These are phyloP conservation scores for Rhododendron henanense DNA, from an alignment of 148 eudicot species.

Conservation along the genomic window DNA sequence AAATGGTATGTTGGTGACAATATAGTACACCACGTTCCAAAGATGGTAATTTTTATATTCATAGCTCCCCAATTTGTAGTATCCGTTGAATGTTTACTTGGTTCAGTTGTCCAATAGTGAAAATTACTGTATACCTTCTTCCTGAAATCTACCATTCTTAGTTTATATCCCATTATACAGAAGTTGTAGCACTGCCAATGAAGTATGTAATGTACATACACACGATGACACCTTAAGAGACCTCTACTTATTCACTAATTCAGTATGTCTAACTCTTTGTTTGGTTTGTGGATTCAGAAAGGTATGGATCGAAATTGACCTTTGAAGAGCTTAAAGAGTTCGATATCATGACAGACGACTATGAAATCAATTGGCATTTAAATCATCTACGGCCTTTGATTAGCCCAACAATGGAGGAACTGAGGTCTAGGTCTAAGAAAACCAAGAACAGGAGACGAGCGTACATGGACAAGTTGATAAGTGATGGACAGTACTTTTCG, in stretches of 20 bases:
- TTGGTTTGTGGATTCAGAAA: slow-evolving; percentile 45
- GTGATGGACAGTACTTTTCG: slow-evolving; percentile 75
- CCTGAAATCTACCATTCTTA: not conserved
- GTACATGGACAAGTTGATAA: slow-evolving; percentile 73
- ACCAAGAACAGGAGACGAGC: slow-evolving; percentile 87
- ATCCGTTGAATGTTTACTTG: not conserved
- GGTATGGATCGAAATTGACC: slow-evolving; percentile 72
- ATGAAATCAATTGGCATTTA: slow-evolving; percentile 93
- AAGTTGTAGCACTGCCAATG: not conserved
- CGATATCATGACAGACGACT: slow-evolving; percentile 61
- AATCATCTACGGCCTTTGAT: slow-evolving; percentile 55
- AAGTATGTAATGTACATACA: not conserved
- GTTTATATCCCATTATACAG: not conserved
- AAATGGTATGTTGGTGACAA: too few relatives aligned
- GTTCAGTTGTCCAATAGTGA: not conserved
- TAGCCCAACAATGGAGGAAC: slow-evolving; percentile 66
- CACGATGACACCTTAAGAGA: not conserved
- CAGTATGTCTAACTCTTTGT: not conserved
- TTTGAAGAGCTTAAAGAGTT: slow-evolving; percentile 70
- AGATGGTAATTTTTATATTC: too few relatives aligned
- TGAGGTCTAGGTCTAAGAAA: slow-evolving; percentile 50
- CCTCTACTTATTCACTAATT: not conserved
- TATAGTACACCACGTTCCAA: too few relatives aligned
- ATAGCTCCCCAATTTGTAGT: too few relatives aligned
- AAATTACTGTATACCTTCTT: not conserved